Evolutionary conservation across 78 protist genomes (phyloP).

Genomic region (Dictyostelium firmibasis): DNA sequence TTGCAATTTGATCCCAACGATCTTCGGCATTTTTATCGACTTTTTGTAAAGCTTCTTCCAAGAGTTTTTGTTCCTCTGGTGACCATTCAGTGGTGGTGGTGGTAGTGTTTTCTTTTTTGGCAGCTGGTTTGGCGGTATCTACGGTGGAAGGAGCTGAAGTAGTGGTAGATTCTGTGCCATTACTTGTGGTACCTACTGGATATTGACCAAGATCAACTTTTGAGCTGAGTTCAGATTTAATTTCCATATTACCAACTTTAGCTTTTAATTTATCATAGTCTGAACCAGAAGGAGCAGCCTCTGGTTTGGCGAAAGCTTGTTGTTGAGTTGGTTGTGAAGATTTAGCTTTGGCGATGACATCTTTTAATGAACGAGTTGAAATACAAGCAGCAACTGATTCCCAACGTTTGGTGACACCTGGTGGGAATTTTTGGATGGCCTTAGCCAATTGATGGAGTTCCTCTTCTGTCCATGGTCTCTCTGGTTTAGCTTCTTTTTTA

Average conservation of each 20-base stretch:
- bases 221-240: slow-evolving; percentile 24
- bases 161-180: not conserved
- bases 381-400: slow-evolving; percentile 65
- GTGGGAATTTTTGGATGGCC: slow-evolving; percentile 84
- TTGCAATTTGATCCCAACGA: slow-evolving; percentile 83
- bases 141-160: slow-evolving; percentile 25
- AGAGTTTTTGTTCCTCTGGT: slow-evolving; percentile 76
- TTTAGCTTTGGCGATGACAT: slow-evolving; percentile 80
- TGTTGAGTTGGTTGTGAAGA: slow-evolving; percentile 67
- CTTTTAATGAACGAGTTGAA: slow-evolving; percentile 83
- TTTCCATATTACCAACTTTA: slow-evolving; percentile 56
- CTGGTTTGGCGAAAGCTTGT: slow-evolving; percentile 70
- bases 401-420: slow-evolving; percentile 79
- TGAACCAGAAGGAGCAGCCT: not conserved
- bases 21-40: slow-evolving; percentile 53
- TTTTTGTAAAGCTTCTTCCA: slow-evolving; percentile 72
- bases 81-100: slow-evolving; percentile 58
- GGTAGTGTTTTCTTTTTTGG: slow-evolving; percentile 7
- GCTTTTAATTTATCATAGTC: slow-evolving; percentile 69
- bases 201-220: slow-evolving; percentile 15
- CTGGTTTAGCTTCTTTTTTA: slow-evolving; percentile 14
- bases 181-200: not conserved
- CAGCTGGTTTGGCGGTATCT: not conserved
- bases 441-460: slow-evolving; percentile 83
- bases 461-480: slow-evolving; percentile 82